Percentiles rank a stretch among this genome's conserved stretches.
Conservation (phyloP, 2,329 filamentous ascomycete genomes). For the Aspergillus sp. region DNA sequence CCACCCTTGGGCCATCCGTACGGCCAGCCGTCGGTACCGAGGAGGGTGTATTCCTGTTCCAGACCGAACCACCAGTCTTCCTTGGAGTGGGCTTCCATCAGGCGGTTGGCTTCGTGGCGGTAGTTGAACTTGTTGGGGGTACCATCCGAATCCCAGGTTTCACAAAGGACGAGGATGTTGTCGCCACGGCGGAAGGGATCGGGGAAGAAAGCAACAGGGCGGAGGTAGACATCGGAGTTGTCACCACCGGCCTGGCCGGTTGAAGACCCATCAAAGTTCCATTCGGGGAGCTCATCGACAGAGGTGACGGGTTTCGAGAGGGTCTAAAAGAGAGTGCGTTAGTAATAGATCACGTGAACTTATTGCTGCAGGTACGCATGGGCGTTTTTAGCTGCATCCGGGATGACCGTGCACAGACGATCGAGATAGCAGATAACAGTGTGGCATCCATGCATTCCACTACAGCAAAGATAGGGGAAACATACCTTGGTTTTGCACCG, state of each 20-base stretch:
- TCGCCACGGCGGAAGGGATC: conserved; percentile 84
- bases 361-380: conserved; percentile 19
- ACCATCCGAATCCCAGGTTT: conserved; percentile 91
- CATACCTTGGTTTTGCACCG: conserved; percentile 96
- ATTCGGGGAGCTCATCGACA: conserved; percentile 64
- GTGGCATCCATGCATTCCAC: conserved; percentile 1
- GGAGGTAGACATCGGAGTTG: conserved; percentile 96
- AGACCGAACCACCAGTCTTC: conserved; percentile 96
- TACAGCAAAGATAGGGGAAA: conserved; percentile 2
- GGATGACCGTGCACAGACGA: not conserved
- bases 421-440: not conserved
- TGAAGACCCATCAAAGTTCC: conserved; percentile 84
- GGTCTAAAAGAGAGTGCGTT: conserved; percentile 44
- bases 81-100: conserved; percentile 79
- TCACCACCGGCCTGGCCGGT: conserved; percentile 87
- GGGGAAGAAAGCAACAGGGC: conserved; percentile 79
- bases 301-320: conserved; percentile 51
- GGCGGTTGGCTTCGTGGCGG: conserved; percentile 81
- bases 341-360: conserved; percentile 20
- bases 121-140: conserved; percentile 98
- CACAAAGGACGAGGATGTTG: conserved; percentile 89
- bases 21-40: conserved; percentile 77
- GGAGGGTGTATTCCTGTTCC: conserved; percentile 94
- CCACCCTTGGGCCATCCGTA: conserved; percentile 87
- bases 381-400: not conserved